Base-by-base conservation (phyloP, 75 land plant species). In the Sequoia sempervirens region DNA sequence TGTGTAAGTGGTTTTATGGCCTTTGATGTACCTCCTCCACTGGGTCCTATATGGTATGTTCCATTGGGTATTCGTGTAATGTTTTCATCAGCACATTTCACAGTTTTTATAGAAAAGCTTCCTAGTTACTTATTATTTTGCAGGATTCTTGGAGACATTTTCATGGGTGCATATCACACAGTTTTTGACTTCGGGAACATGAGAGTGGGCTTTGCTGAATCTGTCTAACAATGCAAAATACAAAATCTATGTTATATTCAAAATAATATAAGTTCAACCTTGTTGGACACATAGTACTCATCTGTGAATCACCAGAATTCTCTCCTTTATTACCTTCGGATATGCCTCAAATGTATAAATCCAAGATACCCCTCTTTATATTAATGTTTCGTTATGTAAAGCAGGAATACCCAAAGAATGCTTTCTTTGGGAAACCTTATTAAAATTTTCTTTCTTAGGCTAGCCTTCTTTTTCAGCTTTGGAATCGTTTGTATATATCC, bases 101-200 rank as follows among this genome's bases (percentile, higher is more conserved):
- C 5, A 81, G 5, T 14, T 20, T 30, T 34, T 13, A 54, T 30
- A 32, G 30, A 6, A n/a, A 8, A 30, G 30, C 15, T 15, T 43
- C 43, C 17, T 70, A 8, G 11, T 76, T 37, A 23, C 37, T 70
- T 75, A 34, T 70, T 80, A 38, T 32, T 15, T 83, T 88, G 81
- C 92, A 93, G 95, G 95, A 91, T 94, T 83, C 88, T 94, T 61
- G 96, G 96, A 80, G 96, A 94, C 82, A 85, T 89, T 7, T 93
- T 94, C 85, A 93, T 94, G 96, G 95, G 96, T 9, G 92, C 78
- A 4, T 94, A 93, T 70, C 96, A 94, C 78, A 94, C 96, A 6
- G 93, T 94, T 32, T 94, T 94, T 73, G 96, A 94, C 80, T 94
- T 66, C 66, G 94, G 91, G 1, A 88, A 94, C 47, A 73, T 70